Base-by-base conservation (phyloP, 768 basidiomycete genomes). In the Rhodosporidiobolus sp. region DNA sequence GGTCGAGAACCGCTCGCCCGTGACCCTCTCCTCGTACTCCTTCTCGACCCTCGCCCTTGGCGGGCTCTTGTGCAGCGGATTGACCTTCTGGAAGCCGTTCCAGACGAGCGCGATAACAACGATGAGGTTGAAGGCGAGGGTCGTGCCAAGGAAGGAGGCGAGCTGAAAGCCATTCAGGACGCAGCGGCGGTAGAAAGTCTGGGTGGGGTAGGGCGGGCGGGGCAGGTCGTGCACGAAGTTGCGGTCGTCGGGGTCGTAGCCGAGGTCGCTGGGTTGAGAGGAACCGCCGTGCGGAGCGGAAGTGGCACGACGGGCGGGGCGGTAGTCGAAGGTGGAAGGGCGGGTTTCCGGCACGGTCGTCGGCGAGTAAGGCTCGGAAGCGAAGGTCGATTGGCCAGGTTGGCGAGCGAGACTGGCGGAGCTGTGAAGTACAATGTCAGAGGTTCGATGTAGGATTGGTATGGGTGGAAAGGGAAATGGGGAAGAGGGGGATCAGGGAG, bases 1-100 rank as follows among this genome's bases (percentile, higher is more conserved):
- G 1, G 82, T 82, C 77, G 83, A 84, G 77, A 82, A 83, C 46
- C 74, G 67, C 32, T 83, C 81, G 65, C 84, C 82, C 58, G 81
- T 82, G 54, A 76, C 73, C 60, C 81, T 79, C 66, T 78, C 77
- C 64, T 83, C 83, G 62, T 80, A 81, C 71, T 77, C 77, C 81
- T 81, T 82, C n/a, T 70, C 66, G 62, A 67, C 80, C 78, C 64
- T 74, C 70, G 32, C 80, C 78, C 65, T 81, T 78, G 70, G 83
- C 83, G 83, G 83, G 81, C 26, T 52, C 76, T 69, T 74, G 70
- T 60, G 34, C 53, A 74, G 62, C 63, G 72, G 72, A 45, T 49
- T 72, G 35, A 79, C 79, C 61, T 80, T 80, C 6, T 62, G 70
- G 58, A 38, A 60, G 64, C 68, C 65, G 62, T 76, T 58, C 32